These are phyloP conservation scores for Salvia sclarea DNA, from an alignment of 305 asterid species.

Conservation along the genomic window DNA sequence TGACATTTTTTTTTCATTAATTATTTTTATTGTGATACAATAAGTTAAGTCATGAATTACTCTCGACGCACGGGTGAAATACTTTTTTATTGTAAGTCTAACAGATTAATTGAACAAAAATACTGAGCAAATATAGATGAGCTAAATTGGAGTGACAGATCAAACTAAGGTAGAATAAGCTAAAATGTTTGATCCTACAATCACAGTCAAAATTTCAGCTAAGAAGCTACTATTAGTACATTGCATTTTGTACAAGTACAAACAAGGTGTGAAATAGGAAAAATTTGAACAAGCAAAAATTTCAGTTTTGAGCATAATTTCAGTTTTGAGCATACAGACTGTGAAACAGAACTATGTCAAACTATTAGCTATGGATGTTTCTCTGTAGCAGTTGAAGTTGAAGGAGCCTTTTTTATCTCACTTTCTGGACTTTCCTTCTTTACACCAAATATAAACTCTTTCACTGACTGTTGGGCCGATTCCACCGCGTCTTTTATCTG, in stretches of 20 bases:
- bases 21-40: no score
- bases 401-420: conserved; percentile 39
- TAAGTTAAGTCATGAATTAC: no score
- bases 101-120: no score
- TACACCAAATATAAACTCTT: conserved; percentile 62
- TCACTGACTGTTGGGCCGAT: conserved; percentile 64
- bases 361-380: conserved; percentile 42
- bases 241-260: background rate
- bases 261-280: conserved; percentile 7
- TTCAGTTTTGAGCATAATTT: conserved; percentile 20
- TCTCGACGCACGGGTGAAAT: no score
- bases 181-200: background rate
- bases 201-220: background rate
- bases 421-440: conserved; percentile 44
- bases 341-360: conserved; percentile 1
- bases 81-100: no score
- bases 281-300: conserved; percentile 7
- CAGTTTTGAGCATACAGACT: conserved; percentile 28
- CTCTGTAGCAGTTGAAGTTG: conserved; percentile 42
- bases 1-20: no score
- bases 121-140: background rate
- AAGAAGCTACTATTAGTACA: background rate
- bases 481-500: conserved; percentile 66
- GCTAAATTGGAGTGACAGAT: background rate
- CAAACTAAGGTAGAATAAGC: background rate